These are phyloP conservation scores for Draba incana DNA, from an alignment of 345 rosid species.

Conservation along the genomic window DNA sequence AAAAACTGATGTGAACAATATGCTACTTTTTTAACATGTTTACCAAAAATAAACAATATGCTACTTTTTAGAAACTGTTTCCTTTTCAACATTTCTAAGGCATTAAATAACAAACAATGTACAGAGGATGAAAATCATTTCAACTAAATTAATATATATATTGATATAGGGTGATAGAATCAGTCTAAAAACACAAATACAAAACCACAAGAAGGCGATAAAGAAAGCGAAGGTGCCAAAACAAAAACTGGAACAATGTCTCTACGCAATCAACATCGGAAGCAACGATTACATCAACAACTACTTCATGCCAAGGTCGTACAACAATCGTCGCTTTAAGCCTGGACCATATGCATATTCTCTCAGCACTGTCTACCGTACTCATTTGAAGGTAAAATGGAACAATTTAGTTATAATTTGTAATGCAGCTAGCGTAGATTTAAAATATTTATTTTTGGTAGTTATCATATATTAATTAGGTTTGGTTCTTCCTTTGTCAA, in stretches of 20 bases:
- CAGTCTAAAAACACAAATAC: conserved; percentile 45
- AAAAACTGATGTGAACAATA: neutral
- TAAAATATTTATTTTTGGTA: neutral
- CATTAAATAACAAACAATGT: too few species aligned
- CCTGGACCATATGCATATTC: conserved; percentile 33
- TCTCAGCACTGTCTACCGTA: conserved; percentile 33
- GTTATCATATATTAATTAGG: neutral
- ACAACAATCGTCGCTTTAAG: conserved; percentile 20
- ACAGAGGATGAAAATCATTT: too few species aligned
- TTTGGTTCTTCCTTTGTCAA: neutral
- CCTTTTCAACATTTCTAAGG: too few species aligned
- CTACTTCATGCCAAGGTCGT: conserved; percentile 48
- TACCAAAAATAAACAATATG: too few species aligned
- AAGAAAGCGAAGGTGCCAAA: conserved; percentile 31
- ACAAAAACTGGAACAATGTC: conserved; percentile 45
- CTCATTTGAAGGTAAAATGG: conserved; percentile 33
- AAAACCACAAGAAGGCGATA: conserved; percentile 43
- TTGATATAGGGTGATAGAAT: conserved; percentile 57
- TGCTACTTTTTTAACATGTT: too few species aligned
- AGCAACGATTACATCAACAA: conserved; percentile 55
- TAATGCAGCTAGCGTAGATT: neutral
- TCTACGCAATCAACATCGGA: conserved; percentile 50
- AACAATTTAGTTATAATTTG: neutral
- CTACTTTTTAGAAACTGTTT: too few species aligned
- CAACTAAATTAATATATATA: neutral